Evolutionary conservation across 1,284 basidiomycete genomes (phyloP).

Genomic region (Naganishia cerealis): DNA sequence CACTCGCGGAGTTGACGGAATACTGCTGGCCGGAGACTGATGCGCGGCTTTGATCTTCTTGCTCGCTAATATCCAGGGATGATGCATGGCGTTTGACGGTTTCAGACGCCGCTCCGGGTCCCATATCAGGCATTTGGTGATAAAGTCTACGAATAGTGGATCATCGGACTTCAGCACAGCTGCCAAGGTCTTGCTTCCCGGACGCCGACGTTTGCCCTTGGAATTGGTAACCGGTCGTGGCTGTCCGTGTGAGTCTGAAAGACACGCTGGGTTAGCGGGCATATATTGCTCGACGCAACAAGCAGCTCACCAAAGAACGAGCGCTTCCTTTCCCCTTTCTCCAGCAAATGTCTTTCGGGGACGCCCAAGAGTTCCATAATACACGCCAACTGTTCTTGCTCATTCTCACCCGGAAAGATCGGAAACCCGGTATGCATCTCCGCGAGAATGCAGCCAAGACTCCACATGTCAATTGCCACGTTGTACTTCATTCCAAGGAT

Average conservation of each 20-base stretch:
- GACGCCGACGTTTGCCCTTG: conserved; percentile 87
- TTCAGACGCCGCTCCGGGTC: conserved; percentile 95
- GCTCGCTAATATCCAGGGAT: conserved; percentile 74
- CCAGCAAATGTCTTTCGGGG: conserved; percentile 91
- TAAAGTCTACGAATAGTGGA: conserved; percentile 64
- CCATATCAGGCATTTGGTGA: conserved; percentile 93
- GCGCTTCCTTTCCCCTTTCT: conserved; percentile 88
- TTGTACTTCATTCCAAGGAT: conserved; percentile 95
- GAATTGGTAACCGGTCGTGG: conserved; percentile 94
- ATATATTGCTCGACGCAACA: background rate
- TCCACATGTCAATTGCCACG: conserved; percentile 96
- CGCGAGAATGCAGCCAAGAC: conserved; percentile 93
- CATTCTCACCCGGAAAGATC: conserved; percentile 98
- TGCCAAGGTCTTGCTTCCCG: conserved; percentile 83
- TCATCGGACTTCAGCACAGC: conserved; percentile 84
- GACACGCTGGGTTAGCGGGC: background rate
- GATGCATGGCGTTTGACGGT: conserved; percentile 87
- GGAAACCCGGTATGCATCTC: conserved; percentile 99
- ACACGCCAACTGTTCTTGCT: conserved; percentile 96
- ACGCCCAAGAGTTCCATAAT: conserved; percentile 99
- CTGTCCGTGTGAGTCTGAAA: conserved; percentile 80
- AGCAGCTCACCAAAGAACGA: conserved; percentile 82
- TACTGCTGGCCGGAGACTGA: conserved; percentile 32
- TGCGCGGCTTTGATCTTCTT: conserved; percentile 55
- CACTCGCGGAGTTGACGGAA: background rate